A percentile compares a stretch with the other conserved stretches of the same genome.
phyloP scores from a whole-genome alignment of 1,284 basidiomycete species.

The Fomes fomentarius region DNA sequence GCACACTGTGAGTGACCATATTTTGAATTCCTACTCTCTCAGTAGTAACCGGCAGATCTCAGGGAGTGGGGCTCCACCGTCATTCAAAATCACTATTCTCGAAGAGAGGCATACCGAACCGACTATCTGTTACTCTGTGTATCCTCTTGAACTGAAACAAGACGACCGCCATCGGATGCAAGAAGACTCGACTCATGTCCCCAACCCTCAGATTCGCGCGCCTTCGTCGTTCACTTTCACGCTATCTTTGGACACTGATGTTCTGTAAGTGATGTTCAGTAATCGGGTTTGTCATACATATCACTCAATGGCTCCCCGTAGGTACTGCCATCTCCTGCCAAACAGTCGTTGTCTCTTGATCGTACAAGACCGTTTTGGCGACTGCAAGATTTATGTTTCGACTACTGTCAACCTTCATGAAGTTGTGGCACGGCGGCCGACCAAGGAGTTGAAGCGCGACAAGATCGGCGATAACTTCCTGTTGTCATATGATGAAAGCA shows the following conservation, averaged over 20 bases:
- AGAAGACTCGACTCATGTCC: constrained; percentile 40
- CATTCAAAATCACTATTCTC: not conserved
- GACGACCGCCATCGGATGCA: constrained; percentile 47
- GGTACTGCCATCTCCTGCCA: constrained; percentile 41
- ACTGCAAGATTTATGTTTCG: constrained; percentile 46
- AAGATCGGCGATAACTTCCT: constrained; percentile 48
- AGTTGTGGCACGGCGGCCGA: constrained; percentile 29
- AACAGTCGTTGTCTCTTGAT: constrained; percentile 46
- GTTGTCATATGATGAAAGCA: constrained; percentile 53
- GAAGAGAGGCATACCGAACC: constrained; percentile 28
- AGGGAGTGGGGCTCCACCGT: not conserved
- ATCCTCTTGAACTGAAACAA: constrained; percentile 41
- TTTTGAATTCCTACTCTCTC: not conserved
- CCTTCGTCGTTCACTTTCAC: constrained; percentile 33
- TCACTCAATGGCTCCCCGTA: no score
- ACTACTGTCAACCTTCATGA: constrained; percentile 13
- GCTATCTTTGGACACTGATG: constrained; percentile 35
- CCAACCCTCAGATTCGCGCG: constrained; percentile 36
- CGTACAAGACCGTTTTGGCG: constrained; percentile 36
- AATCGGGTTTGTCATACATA: no score
- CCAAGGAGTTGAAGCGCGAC: constrained; percentile 38
- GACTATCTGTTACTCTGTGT: constrained; percentile 37
- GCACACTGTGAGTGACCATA: not conserved
- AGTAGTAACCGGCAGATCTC: no score
- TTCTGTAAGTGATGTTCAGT: constrained; percentile 37